These are phyloP conservation scores for Daedaleopsis nitida DNA, from an alignment of 768 basidiomycete species.

Conservation along the genomic window DNA sequence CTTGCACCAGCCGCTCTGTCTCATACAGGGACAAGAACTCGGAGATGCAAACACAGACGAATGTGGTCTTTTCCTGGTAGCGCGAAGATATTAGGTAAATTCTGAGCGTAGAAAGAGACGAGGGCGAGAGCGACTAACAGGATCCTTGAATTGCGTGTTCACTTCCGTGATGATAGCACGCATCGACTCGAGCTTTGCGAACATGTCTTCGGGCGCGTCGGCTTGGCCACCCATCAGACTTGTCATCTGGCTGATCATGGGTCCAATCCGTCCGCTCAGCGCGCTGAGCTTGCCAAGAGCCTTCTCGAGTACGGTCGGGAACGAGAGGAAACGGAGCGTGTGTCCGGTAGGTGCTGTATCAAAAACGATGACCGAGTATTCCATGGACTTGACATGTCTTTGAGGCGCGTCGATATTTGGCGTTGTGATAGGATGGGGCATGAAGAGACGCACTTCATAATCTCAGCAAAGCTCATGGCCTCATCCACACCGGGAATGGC, in stretches of 20 bases:
- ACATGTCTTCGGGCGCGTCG: constrained; percentile 96
- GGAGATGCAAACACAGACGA: constrained; percentile 98
- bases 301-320: constrained; percentile 97
- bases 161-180: constrained; percentile 96
- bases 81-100: background rate
- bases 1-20: constrained; percentile 97
- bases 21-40: constrained; percentile 98
- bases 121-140: constrained; percentile 52
- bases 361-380: constrained; percentile 99
- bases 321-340: constrained; percentile 97
- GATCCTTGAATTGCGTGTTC: constrained; percentile 99
- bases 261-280: constrained; percentile 93
- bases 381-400: constrained; percentile 99
- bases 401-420: background rate
- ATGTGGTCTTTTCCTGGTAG: constrained; percentile 92
- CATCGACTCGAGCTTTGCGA: constrained; percentile 97
- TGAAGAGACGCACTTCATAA: constrained; percentile 84
- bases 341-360: constrained; percentile 99
- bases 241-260: constrained; percentile 97
- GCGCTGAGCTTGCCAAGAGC: constrained; percentile 92
- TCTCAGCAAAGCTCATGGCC: constrained; percentile 99
- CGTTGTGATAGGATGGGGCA: background rate
- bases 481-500: constrained; percentile 99
- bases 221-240: constrained; percentile 94
- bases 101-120: background rate